A percentile compares a stretch with the other conserved stretches of the same genome.
Evolutionary conservation across 495 filamentous ascomycete species (phyloP).

Genomic region (Cryomyces minteri): DNA sequence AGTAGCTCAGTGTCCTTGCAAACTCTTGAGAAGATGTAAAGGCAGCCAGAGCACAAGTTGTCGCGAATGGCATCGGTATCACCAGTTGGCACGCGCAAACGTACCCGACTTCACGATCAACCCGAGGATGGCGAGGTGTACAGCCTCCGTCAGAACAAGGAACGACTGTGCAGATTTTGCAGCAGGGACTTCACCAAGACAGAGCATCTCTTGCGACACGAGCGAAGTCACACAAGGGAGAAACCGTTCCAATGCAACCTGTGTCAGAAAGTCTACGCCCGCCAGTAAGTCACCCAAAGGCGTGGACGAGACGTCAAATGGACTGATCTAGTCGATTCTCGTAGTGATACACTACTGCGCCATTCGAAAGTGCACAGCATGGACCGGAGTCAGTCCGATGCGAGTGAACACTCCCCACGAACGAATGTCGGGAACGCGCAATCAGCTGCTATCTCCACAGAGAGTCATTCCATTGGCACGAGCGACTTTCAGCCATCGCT

Average conservation of each 20-base stretch:
- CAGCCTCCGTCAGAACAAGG: no score
- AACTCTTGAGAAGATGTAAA: no score
- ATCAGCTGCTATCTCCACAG: background rate
- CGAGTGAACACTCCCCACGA: background rate
- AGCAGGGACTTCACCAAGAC: background rate
- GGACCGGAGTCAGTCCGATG: background rate
- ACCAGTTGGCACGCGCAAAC: no score
- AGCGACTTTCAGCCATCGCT: background rate
- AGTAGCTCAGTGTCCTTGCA: no score
- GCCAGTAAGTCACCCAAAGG: background rate
- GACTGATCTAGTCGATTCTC: background rate
- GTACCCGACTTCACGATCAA: no score
- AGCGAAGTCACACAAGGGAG: background rate
- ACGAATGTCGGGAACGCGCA: background rate
- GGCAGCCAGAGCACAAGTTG: no score
- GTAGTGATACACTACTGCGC: background rate
- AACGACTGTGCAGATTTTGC: no score
- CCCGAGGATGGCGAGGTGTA: no score
- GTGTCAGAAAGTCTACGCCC: background rate
- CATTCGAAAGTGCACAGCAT: background rate
- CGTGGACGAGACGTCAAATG: background rate
- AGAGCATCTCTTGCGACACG: background rate
- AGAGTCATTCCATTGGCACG: background rate
- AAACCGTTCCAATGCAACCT: background rate
- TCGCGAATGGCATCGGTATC: no score